Evolutionary conservation across 2,329 filamentous ascomycete species (phyloP).

Genomic region (Penicillium hesseltinei): DNA sequence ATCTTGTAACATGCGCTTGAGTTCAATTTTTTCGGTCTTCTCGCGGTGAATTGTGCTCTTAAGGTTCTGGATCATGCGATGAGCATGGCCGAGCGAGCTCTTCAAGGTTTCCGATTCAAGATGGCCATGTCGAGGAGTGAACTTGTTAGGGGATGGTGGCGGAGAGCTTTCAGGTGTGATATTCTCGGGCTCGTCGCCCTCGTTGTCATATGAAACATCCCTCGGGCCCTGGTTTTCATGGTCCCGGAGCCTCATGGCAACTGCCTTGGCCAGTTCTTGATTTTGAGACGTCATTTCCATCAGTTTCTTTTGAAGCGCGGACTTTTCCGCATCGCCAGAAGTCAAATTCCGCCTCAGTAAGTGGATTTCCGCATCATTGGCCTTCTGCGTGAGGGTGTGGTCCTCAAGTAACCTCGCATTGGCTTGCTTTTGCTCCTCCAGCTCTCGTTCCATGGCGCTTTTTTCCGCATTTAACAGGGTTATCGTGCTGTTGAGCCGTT

Average conservation of each 20-base stretch:
- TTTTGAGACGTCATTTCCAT: slow-evolving; percentile 88
- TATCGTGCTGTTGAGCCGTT: slow-evolving; percentile 72
- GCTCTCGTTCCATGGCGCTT: slow-evolving; percentile 72
- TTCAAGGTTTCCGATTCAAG: slow-evolving; percentile 95
- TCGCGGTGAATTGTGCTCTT: slow-evolving; percentile 94
- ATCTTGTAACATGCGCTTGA: slow-evolving; percentile 92
- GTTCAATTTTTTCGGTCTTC: slow-evolving; percentile 96
- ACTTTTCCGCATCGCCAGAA: slow-evolving; percentile 74
- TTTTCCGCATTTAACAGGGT: slow-evolving; percentile 72
- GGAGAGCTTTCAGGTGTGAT: slow-evolving; percentile 86
- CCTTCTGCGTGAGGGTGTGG: slow-evolving; percentile 71
- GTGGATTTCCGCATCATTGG: slow-evolving; percentile 85
- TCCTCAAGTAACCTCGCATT: slow-evolving; percentile 81
- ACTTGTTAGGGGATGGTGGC: slow-evolving; percentile 84
- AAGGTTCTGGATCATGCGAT: slow-evolving; percentile 93
- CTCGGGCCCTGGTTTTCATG: slow-evolving; percentile 63
- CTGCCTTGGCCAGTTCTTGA: slow-evolving; percentile 80
- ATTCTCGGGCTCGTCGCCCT: slow-evolving; percentile 65
- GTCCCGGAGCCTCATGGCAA: slow-evolving; percentile 69
- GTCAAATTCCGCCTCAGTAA: slow-evolving; percentile 76
- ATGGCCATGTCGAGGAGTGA: slow-evolving; percentile 82
- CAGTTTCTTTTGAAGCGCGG: slow-evolving; percentile 76
- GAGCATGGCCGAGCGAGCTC: slow-evolving; percentile 89
- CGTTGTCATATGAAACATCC: slow-evolving; percentile 60
- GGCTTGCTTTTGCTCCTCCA: slow-evolving; percentile 82